Evolutionary conservation across 495 filamentous ascomycete species (phyloP), one percentile per base, ranked within the genome.

Genomic region (Amphirosellinia nigrospora): DNA sequence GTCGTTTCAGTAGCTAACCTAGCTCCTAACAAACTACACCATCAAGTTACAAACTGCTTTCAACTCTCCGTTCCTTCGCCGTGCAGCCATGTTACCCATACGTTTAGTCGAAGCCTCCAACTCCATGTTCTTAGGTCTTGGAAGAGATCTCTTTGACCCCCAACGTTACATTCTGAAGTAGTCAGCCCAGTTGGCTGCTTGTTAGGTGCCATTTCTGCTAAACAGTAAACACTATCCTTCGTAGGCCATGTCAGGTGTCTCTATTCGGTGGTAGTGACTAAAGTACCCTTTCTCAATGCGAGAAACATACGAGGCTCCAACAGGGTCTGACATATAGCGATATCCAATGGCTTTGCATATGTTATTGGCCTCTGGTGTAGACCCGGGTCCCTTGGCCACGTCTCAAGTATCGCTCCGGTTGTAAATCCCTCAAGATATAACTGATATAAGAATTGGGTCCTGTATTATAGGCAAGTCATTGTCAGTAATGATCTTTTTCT

Each of bases 281-380:
- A 61, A 61, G 5, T n/a, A 2, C 21, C 58, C 58, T 5, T 7
- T 61, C 16, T 61, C 34, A n/a, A 61, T 41, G 0, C n/a, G 58
- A 28, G 3, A 26, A 26, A 28, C 11, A 41, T 61, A 61, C 3
- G 58, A 36, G 9, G 16, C 41, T 28, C 58, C 58, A 41, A 39
- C 15, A 23, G 34, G 34, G n/a, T 41, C 2, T 16, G 36, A 23
- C 58, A 39, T 61, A 28, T 61, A 61, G n/a, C 58, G 36, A 41
- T 61, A 61, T 41, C 58, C 58, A 41, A 61, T 16, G 11, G 34
- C 36, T 41, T 38, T n/a, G 11, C 34, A 61, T 61, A 61, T 61
- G 19, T 61, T 61, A 28, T 61, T 61, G 23, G 36, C 23, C 30
- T 9, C 2, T 13, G 58, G 58, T n/a, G n/a, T 7, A 61, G 36